phyloP scores from a whole-genome alignment of 2,329 filamentous ascomycete species.

The Aspergillus carbonarius region DNA sequence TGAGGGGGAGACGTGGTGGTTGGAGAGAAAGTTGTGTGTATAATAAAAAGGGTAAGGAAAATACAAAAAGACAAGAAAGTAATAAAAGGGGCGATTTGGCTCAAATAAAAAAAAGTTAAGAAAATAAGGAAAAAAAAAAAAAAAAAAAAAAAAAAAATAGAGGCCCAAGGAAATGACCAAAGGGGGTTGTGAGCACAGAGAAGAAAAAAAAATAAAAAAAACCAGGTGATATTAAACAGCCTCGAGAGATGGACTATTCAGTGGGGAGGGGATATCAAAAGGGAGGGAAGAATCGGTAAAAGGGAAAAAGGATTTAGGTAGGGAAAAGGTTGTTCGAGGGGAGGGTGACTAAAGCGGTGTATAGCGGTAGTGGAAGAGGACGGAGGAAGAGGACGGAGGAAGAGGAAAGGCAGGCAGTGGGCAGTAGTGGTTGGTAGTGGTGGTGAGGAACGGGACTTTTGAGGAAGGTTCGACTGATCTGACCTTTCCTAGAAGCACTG shows the following conservation, averaged over 20 bases:
- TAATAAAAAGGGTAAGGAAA: conserved; percentile 1
- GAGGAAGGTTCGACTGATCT: conserved; percentile 20
- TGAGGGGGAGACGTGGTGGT: neutral
- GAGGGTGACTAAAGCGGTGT: conserved; percentile 25
- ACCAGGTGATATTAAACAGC: conserved; percentile 3
- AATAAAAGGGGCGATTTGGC: conserved; percentile 7
- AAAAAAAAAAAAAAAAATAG: conserved; percentile 9
- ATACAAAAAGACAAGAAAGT: neutral
- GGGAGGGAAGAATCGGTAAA: conserved; percentile 6
- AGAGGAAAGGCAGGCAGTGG: neutral
- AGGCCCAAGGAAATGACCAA: neutral
- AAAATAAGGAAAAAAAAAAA: conserved; percentile 10
- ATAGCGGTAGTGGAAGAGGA: conserved; percentile 11
- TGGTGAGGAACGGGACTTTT: conserved; percentile 8
- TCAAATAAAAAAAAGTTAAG: conserved; percentile 4
- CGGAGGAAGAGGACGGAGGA: neutral
- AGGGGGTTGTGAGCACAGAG: neutral
- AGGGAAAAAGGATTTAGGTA: conserved; percentile 11
- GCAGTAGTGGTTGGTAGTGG: neutral
- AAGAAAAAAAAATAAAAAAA: conserved; percentile 2
- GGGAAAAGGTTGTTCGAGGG: conserved; percentile 11
- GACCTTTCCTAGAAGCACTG: conserved; percentile 22
- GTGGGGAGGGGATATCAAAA: conserved; percentile 4
- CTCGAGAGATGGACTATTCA: conserved; percentile 4
- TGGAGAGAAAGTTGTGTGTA: conserved; percentile 4